Evolutionary conservation across 768 basidiomycete genomes (phyloP).

Genomic region (Rubroboletus satanas): DNA sequence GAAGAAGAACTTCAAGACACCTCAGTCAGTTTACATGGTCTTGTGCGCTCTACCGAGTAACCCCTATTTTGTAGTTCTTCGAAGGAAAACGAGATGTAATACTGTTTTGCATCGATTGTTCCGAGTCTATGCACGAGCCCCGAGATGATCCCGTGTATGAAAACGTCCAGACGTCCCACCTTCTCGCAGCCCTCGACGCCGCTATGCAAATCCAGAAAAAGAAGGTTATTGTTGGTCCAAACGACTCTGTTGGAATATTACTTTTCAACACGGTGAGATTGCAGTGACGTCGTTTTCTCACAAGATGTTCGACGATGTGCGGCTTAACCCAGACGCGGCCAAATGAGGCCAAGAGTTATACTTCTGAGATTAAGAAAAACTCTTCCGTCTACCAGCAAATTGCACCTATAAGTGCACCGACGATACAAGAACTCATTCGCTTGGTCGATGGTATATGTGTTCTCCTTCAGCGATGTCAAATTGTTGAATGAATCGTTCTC

Average conservation of each 20-base stretch:
- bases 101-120: constrained; percentile 95
- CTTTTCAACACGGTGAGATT: constrained; percentile 85
- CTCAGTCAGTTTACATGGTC: constrained; percentile 42
- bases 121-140: constrained; percentile 79
- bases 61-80: constrained; percentile 44
- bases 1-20: constrained; percentile 78
- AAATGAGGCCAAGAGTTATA: constrained; percentile 35
- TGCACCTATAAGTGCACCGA: constrained; percentile 71
- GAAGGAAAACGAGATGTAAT: constrained; percentile 83
- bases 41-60: background rate
- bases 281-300: background rate
- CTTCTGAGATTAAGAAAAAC: constrained; percentile 63
- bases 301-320: background rate
- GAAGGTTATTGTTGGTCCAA: constrained; percentile 85
- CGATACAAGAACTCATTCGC: constrained; percentile 73
- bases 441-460: constrained; percentile 64
- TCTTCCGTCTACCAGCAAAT: constrained; percentile 76
- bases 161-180: constrained; percentile 65
- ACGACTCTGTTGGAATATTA: constrained; percentile 85
- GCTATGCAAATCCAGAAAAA: constrained; percentile 86
- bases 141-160: constrained; percentile 63
- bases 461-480: background rate
- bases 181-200: constrained; percentile 75
- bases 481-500: constrained; percentile 3
- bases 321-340: constrained; percentile 17